Conservation (phyloP, 371 early-diverging fungal species). For the Mortierella polycephala region DNA sequence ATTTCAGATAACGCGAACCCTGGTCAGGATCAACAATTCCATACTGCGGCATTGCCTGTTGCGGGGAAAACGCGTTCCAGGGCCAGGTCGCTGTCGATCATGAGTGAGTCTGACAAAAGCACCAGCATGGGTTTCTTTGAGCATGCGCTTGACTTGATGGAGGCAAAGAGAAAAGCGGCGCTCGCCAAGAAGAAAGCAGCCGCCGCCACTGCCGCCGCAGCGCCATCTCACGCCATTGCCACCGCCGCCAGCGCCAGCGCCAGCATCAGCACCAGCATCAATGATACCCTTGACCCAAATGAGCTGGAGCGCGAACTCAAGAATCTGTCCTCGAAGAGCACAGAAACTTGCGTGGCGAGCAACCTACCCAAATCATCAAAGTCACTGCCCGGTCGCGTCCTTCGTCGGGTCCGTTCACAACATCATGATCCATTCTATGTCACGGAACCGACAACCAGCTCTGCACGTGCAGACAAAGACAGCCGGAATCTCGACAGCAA, state of each 20-base stretch:
- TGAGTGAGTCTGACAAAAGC: constrained; percentile 7
- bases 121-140: constrained; percentile 32
- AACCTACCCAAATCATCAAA: constrained; percentile 50
- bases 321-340: constrained; percentile 1
- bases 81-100: constrained; percentile 17
- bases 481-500: background rate
- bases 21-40: background rate
- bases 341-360: constrained; percentile 2
- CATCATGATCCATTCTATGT: no score
- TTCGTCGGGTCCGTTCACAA: constrained; percentile 7
- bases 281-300: constrained; percentile 3
- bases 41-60: background rate
- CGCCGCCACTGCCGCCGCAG: constrained; percentile 10
- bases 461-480: no score
- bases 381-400: constrained; percentile 38
- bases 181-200: constrained; percentile 33
- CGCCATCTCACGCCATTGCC: background rate
- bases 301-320: constrained; percentile 15
- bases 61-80: constrained; percentile 20
- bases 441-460: no score
- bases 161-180: constrained; percentile 21
- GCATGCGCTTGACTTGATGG: constrained; percentile 31
- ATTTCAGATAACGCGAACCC: background rate
- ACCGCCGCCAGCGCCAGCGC: no score
- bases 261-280: background rate